These are phyloP conservation scores for Mariannaea sp. DNA, from an alignment of 2,329 filamentous ascomycete species.

Conservation along the genomic window DNA sequence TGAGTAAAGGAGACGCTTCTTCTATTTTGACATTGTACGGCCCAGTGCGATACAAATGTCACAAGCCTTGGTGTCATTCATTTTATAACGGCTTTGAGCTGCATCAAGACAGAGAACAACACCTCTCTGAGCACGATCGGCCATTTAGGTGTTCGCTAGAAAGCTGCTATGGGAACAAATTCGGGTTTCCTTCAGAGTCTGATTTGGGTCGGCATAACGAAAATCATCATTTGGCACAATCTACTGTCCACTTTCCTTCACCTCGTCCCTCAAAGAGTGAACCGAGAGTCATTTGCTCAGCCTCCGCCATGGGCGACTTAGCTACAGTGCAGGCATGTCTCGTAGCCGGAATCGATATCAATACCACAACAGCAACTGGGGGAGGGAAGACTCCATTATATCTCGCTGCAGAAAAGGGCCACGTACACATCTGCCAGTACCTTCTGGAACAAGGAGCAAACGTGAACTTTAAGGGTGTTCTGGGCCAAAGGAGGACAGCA, in stretches of 20 bases:
- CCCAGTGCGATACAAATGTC: slow-evolving; percentile 14
- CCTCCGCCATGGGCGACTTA: too few relatives aligned
- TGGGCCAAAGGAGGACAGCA: too few relatives aligned
- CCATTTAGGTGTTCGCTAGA: slow-evolving; percentile 7
- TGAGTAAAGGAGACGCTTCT: not conserved
- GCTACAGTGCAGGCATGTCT: not conserved
- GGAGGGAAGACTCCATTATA: not conserved
- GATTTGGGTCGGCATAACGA: slow-evolving; percentile 2
- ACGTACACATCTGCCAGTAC: not conserved
- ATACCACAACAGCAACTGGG: not conserved
- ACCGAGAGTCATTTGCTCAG: too few relatives aligned
- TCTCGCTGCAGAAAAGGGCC: not conserved
- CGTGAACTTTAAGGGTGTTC: too few relatives aligned
- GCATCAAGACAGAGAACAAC: not conserved
- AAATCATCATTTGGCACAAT: not conserved
- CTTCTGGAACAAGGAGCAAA: not conserved
- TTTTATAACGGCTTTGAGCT: slow-evolving; percentile 10
- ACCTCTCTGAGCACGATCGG: slow-evolving; percentile 12
- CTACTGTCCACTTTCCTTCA: too few relatives aligned
- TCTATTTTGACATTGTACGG: not conserved
- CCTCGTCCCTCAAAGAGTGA: too few relatives aligned
- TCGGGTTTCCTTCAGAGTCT: slow-evolving; percentile 8
- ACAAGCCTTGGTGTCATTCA: slow-evolving; percentile 22
- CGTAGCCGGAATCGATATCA: not conserved
- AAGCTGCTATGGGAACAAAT: not conserved